Conservation (phyloP, 257 asterid species). For the Capsicum pubescens region DNA sequence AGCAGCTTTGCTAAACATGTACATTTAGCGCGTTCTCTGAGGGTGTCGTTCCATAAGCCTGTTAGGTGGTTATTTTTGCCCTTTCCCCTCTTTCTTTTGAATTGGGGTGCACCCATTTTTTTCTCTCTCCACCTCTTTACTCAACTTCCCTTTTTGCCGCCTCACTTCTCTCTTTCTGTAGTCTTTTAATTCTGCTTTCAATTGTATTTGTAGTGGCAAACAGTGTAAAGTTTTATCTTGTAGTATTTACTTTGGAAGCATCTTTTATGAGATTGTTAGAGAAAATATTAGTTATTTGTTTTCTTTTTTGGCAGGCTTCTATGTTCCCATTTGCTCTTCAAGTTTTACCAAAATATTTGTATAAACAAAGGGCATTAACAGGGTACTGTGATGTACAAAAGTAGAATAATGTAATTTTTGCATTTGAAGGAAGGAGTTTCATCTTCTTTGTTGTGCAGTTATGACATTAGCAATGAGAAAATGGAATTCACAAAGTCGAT, state of each 20-base stretch:
- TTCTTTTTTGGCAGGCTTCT: not conserved
- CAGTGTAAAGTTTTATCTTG: slow-evolving; percentile 20
- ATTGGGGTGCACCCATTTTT: slow-evolving; percentile 11
- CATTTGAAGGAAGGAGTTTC: not conserved
- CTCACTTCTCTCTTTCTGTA: not conserved
- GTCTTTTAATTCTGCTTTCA: not conserved
- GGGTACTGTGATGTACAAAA: not conserved
- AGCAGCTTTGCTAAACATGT: slow-evolving; percentile 3
- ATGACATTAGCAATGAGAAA: not conserved
- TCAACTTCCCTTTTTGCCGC: not conserved
- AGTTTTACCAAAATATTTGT: not conserved
- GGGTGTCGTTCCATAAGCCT: slow-evolving; percentile 17
- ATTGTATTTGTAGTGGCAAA: slow-evolving; percentile 1
- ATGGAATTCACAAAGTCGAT: not conserved
- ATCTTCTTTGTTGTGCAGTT: not conserved
- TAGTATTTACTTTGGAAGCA: not conserved
- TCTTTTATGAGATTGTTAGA: slow-evolving; percentile 1
- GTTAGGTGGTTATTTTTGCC: not conserved
- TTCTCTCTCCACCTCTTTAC: not conserved
- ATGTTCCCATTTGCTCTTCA: slow-evolving; percentile 1
- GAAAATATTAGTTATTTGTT: not conserved
- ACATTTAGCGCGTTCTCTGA: slow-evolving; percentile 9
- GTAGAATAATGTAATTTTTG: not conserved
- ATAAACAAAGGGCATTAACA: slow-evolving; percentile 5
- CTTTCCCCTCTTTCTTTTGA: not conserved